A percentile compares a stretch with the other conserved stretches of the same genome.
These are phyloP conservation scores for Flaveria brownii DNA, from an alignment of 129 eudicot genomes.

Conservation along the genomic window DNA sequence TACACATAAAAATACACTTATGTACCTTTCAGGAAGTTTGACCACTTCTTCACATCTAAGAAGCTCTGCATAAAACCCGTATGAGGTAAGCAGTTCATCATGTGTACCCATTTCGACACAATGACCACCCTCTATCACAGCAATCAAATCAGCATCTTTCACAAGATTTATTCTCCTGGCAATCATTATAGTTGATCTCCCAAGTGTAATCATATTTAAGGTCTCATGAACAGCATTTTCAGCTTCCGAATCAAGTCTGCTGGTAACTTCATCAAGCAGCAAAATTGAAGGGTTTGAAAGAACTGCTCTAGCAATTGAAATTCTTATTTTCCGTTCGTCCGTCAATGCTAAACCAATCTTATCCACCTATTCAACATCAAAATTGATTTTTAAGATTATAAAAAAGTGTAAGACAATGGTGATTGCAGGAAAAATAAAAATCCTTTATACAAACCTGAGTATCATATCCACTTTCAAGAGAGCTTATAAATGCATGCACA, in stretches of 20 bases:
- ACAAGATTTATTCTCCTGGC: constrained; percentile 44
- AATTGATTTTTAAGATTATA: neutral
- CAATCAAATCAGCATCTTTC: constrained; percentile 59
- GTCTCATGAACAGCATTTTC: constrained; percentile 50
- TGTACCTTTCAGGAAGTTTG: constrained; percentile 59
- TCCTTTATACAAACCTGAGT: constrained; percentile 45
- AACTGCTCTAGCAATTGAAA: constrained; percentile 65
- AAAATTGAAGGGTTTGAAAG: constrained; percentile 52
- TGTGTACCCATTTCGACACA: constrained; percentile 66
- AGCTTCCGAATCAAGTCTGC: constrained; percentile 51
- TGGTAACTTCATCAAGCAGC: constrained; percentile 58
- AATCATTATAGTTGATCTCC: constrained; percentile 53
- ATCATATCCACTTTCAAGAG: constrained; percentile 54
- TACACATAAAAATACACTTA: neutral
- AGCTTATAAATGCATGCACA: constrained; percentile 51
- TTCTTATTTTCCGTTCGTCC: constrained; percentile 52
- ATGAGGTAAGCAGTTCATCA: constrained; percentile 45
- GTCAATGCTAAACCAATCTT: constrained; percentile 48
- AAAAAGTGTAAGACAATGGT: neutral
- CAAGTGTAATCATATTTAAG: constrained; percentile 41
- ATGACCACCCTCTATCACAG: constrained; percentile 64
- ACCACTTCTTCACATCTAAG: constrained; percentile 53
- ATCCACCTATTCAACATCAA: constrained; percentile 43
- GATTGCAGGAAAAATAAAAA: neutral
- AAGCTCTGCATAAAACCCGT: constrained; percentile 56